phyloP scores from a whole-genome alignment of 495 filamentous ascomycete genomes.

The Sporormia fimetaria region DNA sequence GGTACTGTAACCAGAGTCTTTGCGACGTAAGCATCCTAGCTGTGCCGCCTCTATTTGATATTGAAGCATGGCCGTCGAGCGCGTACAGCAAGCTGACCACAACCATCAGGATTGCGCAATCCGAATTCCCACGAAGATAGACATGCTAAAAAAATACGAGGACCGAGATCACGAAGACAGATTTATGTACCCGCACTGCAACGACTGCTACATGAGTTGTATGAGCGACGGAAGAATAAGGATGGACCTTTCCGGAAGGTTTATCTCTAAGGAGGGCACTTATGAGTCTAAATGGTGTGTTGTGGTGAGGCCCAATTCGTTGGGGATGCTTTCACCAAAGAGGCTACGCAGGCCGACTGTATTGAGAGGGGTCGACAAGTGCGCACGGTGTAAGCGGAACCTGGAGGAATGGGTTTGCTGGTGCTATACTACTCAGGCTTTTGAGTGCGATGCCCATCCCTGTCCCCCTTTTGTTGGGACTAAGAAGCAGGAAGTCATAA shows the following conservation, averaged over 20 bases:
- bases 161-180: too few species aligned
- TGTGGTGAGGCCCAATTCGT: slow-evolving; percentile 7
- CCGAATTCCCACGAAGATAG: too few species aligned
- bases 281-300: too few species aligned
- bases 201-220: too few species aligned
- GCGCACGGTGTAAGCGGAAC: slow-evolving; percentile 9
- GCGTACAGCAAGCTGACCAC: not conserved
- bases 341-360: slow-evolving; percentile 2
- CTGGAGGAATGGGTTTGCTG: slow-evolving; percentile 12
- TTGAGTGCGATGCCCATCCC: too few species aligned
- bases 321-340: slow-evolving; percentile 3
- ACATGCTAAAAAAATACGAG: too few species aligned
- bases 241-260: too few species aligned
- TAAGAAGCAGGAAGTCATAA: slow-evolving; percentile 5
- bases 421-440: slow-evolving; percentile 21
- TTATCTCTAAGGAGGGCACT: too few species aligned
- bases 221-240: too few species aligned
- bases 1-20: slow-evolving; percentile 24
- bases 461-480: slow-evolving; percentile 10
- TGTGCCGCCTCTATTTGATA: not conserved
- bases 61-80: not conserved
- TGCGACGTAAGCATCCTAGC: slow-evolving; percentile 11
- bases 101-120: too few species aligned
- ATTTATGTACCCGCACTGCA: too few species aligned
- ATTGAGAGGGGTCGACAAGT: slow-evolving; percentile 2